Conservation (phyloP, 1,139 yeast species). For the Scheffersomyces titani region DNA sequence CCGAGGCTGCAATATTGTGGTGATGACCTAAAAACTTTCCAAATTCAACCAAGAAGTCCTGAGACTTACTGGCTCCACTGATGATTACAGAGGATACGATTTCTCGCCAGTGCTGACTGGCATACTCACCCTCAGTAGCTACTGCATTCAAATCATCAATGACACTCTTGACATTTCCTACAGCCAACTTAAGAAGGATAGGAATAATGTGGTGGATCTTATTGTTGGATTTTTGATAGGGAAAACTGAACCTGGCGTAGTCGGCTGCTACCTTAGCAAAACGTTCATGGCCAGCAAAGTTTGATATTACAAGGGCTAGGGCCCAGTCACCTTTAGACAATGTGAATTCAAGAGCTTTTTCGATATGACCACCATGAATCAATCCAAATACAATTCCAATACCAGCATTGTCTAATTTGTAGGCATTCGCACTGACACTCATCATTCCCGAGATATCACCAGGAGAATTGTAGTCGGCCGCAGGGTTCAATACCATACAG, state of each 20-base stretch:
- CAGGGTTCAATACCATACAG: slow-evolving; percentile 37
- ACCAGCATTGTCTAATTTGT: slow-evolving; percentile 38
- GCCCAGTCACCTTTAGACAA: slow-evolving; percentile 74
- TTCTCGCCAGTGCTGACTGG: slow-evolving; percentile 53
- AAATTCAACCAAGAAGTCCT: slow-evolving; percentile 52
- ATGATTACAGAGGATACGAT: slow-evolving; percentile 46
- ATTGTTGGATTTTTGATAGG: slow-evolving; percentile 42
- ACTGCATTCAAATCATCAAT: slow-evolving; percentile 50
- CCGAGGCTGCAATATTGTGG: slow-evolving; percentile 41
- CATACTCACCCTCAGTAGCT: slow-evolving; percentile 49
- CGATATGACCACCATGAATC: slow-evolving; percentile 64
- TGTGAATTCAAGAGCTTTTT: slow-evolving; percentile 65
- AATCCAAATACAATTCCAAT: slow-evolving; percentile 34
- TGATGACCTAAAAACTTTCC: slow-evolving; percentile 50
- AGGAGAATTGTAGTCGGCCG: slow-evolving; percentile 23
- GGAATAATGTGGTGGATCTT: slow-evolving; percentile 58
- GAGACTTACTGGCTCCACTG: slow-evolving; percentile 36
- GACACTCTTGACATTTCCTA: slow-evolving; percentile 61
- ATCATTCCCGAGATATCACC: slow-evolving; percentile 8
- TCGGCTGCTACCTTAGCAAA: slow-evolving; percentile 60
- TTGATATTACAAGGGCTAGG: slow-evolving; percentile 70
- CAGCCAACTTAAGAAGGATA: slow-evolving; percentile 60
- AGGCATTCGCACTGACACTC: slow-evolving; percentile 25
- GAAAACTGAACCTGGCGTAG: slow-evolving; percentile 38
- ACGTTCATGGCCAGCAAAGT: slow-evolving; percentile 60